Percentiles rank a stretch among this genome's conserved stretches.
Evolutionary conservation across 441 rosid species (phyloP).

Genomic region (Eruca vesicaria): DNA sequence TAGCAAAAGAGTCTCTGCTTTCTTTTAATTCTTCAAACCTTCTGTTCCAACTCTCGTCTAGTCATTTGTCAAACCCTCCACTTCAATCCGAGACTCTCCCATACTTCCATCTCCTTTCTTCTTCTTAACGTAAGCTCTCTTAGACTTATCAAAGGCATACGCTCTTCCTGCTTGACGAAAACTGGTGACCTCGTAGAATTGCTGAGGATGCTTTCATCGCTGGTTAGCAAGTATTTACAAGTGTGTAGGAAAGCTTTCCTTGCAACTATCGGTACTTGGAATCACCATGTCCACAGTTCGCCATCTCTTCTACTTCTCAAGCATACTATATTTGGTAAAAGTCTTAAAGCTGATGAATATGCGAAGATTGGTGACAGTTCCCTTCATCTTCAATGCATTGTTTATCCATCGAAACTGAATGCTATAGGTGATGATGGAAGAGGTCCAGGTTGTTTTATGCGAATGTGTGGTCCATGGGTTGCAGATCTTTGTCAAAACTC

Average conservation of each 20-base stretch:
- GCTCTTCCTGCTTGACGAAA: no score
- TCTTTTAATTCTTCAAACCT: no score
- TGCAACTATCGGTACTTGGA: constrained; percentile 55
- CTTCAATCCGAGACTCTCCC: no score
- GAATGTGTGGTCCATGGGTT: constrained; percentile 93
- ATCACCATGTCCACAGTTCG: constrained; percentile 42
- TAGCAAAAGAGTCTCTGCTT: no score
- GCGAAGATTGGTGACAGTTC: constrained; percentile 61
- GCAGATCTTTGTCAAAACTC: no score
- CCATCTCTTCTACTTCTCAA: constrained; percentile 81
- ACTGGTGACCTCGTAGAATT: constrained; percentile 54
- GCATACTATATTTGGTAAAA: constrained; percentile 74
- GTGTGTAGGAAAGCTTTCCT: constrained; percentile 78
- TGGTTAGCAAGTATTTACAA: constrained; percentile 59
- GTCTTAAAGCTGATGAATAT: constrained; percentile 69
- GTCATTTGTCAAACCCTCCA: no score
- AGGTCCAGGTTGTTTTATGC: constrained; percentile 67
- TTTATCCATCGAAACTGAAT: constrained; percentile 60
- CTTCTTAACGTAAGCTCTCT: no score
- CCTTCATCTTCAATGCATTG: constrained; percentile 60
- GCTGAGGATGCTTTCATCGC: constrained; percentile 61
- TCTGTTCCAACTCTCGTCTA: no score
- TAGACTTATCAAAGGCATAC: no score
- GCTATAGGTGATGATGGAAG: constrained; percentile 61
- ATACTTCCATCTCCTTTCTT: no score